Percentiles rank a stretch among this genome's conserved stretches.
Conservation (phyloP, 805 yeast genomes). For the Brettanomyces naardenensis region DNA sequence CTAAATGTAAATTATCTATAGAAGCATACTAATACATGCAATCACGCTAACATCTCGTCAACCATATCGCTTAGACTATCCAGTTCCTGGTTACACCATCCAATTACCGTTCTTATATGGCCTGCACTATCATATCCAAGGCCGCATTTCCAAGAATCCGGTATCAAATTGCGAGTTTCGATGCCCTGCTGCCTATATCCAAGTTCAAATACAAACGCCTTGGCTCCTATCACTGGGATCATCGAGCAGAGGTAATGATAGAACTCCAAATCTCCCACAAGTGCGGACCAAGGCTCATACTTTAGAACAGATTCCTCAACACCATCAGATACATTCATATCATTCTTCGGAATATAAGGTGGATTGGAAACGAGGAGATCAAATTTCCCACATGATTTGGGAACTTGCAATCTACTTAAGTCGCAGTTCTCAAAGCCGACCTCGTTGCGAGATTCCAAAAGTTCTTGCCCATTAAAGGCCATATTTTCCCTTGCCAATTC, state of each 20-base stretch:
- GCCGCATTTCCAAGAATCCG: conserved; percentile 35
- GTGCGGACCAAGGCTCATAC: conserved; percentile 73
- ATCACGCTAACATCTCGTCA: conserved; percentile 7
- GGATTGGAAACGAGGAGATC: conserved; percentile 80
- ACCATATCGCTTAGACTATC: conserved; percentile 9
- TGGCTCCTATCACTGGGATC: conserved; percentile 32
- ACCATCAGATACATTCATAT: conserved; percentile 33
- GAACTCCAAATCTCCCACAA: conserved; percentile 73
- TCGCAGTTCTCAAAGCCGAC: conserved; percentile 17
- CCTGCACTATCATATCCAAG: conserved; percentile 41
- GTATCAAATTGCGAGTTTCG: conserved; percentile 6
- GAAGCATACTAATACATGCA: neutral
- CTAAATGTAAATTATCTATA: too few species aligned
- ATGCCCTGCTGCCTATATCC: conserved; percentile 56
- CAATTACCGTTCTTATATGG: conserved; percentile 53
- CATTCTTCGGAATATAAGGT: conserved; percentile 62
- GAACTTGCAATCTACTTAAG: conserved; percentile 9
- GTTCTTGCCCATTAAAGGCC: conserved; percentile 6
- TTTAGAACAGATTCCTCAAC: conserved; percentile 57
- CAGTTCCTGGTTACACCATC: conserved; percentile 34
- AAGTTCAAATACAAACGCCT: conserved; percentile 68
- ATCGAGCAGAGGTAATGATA: conserved; percentile 47
- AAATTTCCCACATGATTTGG: conserved; percentile 9
- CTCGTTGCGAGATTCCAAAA: neutral
- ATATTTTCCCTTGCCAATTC: conserved; percentile 41